Percentiles rank a stretch among this genome's conserved stretches.
Conservation (phyloP, 768 basidiomycete species). For the Dioszegia hungarica region DNA sequence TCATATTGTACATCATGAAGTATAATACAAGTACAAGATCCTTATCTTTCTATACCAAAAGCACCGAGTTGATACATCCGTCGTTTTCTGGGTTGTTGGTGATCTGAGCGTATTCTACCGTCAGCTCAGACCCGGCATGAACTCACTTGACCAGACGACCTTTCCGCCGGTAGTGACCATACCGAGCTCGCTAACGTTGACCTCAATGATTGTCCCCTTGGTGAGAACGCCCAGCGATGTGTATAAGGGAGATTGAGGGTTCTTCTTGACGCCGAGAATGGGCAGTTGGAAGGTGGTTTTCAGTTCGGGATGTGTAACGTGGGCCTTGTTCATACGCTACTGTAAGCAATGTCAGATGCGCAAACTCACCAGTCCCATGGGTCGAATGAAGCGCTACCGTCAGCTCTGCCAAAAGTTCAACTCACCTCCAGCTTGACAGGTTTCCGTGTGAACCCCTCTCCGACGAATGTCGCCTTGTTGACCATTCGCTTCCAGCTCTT, state of each 20-base stretch:
- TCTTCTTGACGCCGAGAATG: conserved; percentile 97
- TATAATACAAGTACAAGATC: background rate
- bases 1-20: too few relatives aligned
- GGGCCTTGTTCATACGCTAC: conserved; percentile 87
- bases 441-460: conserved; percentile 94
- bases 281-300: conserved; percentile 99
- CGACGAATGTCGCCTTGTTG: conserved; percentile 98
- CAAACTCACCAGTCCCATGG: conserved; percentile 68
- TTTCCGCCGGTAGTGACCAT: conserved; percentile 97
- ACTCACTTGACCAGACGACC: conserved; percentile 52
- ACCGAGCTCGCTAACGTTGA: conserved; percentile 96
- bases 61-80: conserved; percentile 90
- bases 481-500: conserved; percentile 99
- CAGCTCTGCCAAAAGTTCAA: background rate
- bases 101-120: conserved; percentile 58
- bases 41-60: conserved; percentile 53
- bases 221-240: conserved; percentile 73
- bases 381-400: conserved; percentile 73
- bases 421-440: conserved; percentile 89
- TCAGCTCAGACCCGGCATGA: background rate
- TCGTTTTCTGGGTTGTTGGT: conserved; percentile 65
- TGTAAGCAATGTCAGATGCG: background rate
- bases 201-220: conserved; percentile 96
- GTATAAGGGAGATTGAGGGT: conserved; percentile 80
- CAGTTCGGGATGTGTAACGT: conserved; percentile 96